Conservation (phyloP, 2,329 filamentous ascomycete species). For the Fusarium marasasianum region DNA sequence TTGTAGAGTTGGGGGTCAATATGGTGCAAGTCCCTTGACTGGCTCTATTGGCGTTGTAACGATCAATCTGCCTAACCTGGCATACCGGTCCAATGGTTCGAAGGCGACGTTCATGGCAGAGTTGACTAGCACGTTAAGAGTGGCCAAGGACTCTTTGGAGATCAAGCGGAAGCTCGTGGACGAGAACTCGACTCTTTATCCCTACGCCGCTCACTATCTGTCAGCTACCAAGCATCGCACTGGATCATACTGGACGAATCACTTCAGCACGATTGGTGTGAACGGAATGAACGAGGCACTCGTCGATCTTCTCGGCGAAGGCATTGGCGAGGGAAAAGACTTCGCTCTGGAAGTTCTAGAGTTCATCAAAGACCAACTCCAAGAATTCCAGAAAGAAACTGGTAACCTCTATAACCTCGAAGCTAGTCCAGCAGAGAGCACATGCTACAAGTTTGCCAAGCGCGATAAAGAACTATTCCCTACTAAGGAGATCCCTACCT, state of each 20-base stretch:
- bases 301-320: constrained; percentile 4
- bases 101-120: constrained; percentile 24
- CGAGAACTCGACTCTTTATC: constrained; percentile 25
- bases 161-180: constrained; percentile 35
- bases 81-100: constrained; percentile 18
- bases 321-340: background rate
- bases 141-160: constrained; percentile 36
- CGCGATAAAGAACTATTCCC: constrained; percentile 35
- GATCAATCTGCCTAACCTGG: constrained; percentile 35
- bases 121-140: constrained; percentile 7
- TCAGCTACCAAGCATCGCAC: constrained; percentile 35
- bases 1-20: constrained; percentile 36
- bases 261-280: constrained; percentile 39
- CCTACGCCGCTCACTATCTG: constrained; percentile 35
- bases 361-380: constrained; percentile 34
- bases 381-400: constrained; percentile 31
- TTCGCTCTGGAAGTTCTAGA: constrained; percentile 29
- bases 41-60: constrained; percentile 38
- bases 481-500: background rate
- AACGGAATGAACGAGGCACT: constrained; percentile 39
- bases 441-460: constrained; percentile 38
- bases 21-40: constrained; percentile 35
- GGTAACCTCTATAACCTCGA: constrained; percentile 37
- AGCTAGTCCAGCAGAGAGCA: constrained; percentile 38
- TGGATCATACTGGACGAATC: constrained; percentile 38